Evolutionary conservation across 495 filamentous ascomycete species (phyloP), one percentile per base, ranked within the genome.

Genomic region (Hyaloscypha bicolor): DNA sequence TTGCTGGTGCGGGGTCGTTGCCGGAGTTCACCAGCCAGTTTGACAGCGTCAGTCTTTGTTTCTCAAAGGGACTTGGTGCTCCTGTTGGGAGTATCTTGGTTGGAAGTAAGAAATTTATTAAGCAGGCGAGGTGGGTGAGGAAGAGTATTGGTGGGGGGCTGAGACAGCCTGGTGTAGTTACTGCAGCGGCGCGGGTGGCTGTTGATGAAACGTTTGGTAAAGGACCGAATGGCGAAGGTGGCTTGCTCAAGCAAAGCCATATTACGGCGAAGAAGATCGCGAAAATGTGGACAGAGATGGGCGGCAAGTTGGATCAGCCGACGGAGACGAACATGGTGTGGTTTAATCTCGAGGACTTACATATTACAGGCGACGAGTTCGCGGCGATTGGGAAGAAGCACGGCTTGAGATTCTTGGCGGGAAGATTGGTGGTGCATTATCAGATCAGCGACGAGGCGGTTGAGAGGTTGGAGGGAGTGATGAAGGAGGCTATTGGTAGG

Each of bases 261-360:
- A 73, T 69, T 32, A 86, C 81, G 39, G 92, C 93, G 2, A 88
- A 86, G 77, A 77, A 78, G 52, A 78, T 96, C 30, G 89, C 84
- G 25, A 76, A 80, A 31, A 76, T 85, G 65, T 93, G 91, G 91
- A 84, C 77, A 3, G 77, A 74, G 6, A 76, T 88, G 16, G 90
- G 90, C 1, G 88, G 90, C 14, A 82, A 85, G 77, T 74, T 87
- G 32, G 57, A 74, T 48, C 77, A 87, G 35, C 87, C 87, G 9
- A 88, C 90, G 4, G 90, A 97, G 71, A 97, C 94, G 51, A 97
- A 98, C 76, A 97, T 97, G 90, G 87, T 96, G 19, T 98, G 93
- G 94, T 69, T 97, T 64, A 91, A 96, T 77, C 76, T 97, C 33
- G 86, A 88, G 32, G 80, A 68, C 16, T 74, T 70, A 6, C 79